phyloP scores from a whole-genome alignment of 805 yeast genomes.

The Candida ortonii region DNA sequence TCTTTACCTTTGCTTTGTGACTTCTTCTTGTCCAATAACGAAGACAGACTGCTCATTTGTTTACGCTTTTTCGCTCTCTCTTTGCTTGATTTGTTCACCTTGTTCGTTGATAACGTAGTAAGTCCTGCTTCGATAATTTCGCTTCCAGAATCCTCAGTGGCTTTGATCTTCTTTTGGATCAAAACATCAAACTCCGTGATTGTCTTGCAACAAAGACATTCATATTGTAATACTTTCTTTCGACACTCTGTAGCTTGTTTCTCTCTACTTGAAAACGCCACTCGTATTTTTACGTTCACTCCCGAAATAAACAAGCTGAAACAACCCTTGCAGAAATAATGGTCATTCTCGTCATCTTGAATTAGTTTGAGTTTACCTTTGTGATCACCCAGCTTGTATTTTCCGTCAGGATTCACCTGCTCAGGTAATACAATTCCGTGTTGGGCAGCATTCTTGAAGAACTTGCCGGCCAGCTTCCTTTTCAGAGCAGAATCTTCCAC shows the following conservation, averaged over 20 bases:
- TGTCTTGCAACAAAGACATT: conserved; percentile 22
- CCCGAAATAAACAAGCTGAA: conserved; percentile 21
- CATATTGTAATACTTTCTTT: conserved; percentile 16
- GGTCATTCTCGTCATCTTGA: conserved; percentile 11
- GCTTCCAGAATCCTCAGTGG: neutral
- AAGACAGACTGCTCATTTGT: conserved; percentile 25
- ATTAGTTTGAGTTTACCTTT: conserved; percentile 1
- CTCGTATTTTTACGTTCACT: conserved; percentile 15
- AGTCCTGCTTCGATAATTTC: too few species aligned
- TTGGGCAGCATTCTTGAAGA: conserved; percentile 11
- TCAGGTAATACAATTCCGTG: conserved; percentile 20
- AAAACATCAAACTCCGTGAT: conserved; percentile 10
- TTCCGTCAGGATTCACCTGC: conserved; percentile 5
- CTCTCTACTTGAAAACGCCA: conserved; percentile 8
- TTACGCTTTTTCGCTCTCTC: conserved; percentile 25
- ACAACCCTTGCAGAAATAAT: conserved; percentile 19
- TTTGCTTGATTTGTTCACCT: conserved; percentile 13
- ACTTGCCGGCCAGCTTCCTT: conserved; percentile 16
- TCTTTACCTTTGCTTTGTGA: conserved; percentile 10
- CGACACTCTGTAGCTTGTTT: conserved; percentile 2
- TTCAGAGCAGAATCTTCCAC: conserved; percentile 13
- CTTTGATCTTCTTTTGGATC: neutral
- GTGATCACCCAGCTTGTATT: conserved; percentile 1
- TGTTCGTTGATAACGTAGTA: neutral
- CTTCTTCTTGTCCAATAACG: conserved; percentile 21